Evolutionary conservation across 78 protist genomes (phyloP).

Genomic region (Tieghemostelium lacteum): DNA sequence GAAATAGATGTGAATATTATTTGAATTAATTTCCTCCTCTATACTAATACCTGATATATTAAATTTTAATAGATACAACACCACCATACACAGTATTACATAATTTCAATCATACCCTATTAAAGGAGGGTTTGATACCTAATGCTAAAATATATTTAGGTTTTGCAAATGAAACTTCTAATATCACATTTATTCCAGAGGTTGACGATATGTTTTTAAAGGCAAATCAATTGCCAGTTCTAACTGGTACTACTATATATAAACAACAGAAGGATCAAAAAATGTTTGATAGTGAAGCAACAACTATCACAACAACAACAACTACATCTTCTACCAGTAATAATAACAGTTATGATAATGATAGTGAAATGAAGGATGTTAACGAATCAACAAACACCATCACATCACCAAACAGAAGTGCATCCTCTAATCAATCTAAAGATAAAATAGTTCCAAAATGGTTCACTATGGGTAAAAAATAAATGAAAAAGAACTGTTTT

Average conservation of each 20-base stretch:
- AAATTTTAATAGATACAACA: constrained; percentile 58
- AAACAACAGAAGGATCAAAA: background rate
- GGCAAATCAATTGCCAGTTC: background rate
- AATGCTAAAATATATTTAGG: constrained; percentile 54
- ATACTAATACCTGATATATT: no score
- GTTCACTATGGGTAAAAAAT: constrained; percentile 35
- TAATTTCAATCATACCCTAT: constrained; percentile 1
- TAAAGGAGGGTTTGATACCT: constrained; percentile 28
- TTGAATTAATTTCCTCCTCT: no score
- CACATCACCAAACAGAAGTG: constrained; percentile 21
- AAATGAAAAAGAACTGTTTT: background rate
- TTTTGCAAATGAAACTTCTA: background rate
- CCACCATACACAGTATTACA: constrained; percentile 44
- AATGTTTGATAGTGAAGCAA: background rate
- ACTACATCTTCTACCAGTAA: background rate
- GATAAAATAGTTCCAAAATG: constrained; percentile 36
- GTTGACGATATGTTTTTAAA: constrained; percentile 18
- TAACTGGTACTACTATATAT: background rate
- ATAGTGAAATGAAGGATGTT: background rate
- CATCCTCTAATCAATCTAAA: background rate
- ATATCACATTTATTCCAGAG: background rate
- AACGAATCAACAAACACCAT: background rate
- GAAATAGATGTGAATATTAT: no score
- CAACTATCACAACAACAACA: background rate
- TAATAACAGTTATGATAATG: background rate